Evolutionary conservation across 1,284 basidiomycete genomes (phyloP).

Genomic region (Cutaneotrichosporon sp.): DNA sequence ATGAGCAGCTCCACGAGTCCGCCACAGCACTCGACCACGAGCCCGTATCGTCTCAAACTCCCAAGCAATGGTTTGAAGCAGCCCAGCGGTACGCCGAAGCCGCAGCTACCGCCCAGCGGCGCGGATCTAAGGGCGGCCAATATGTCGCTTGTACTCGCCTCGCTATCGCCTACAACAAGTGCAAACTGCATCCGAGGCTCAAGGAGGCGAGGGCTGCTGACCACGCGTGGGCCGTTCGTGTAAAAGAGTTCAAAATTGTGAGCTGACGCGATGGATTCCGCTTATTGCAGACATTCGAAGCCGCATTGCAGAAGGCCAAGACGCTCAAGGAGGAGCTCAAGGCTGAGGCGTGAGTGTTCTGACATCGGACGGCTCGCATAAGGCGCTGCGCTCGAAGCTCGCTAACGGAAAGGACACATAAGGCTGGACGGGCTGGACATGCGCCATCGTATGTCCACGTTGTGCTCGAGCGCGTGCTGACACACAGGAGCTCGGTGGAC

Average conservation of each 20-base stretch:
- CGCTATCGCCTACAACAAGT: slow-evolving; percentile 26
- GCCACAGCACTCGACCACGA: slow-evolving; percentile 22
- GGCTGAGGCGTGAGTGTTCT: too few relatives aligned
- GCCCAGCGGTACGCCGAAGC: slow-evolving; percentile 37
- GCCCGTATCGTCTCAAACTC: slow-evolving; percentile 19
- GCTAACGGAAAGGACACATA: too few relatives aligned
- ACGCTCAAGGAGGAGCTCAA: slow-evolving; percentile 34
- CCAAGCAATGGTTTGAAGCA: slow-evolving; percentile 42
- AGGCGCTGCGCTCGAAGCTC: too few relatives aligned
- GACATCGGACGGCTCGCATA: too few relatives aligned
- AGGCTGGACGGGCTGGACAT: too few relatives aligned
- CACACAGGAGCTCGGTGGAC: slow-evolving; percentile 8
- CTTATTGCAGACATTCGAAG: slow-evolving; percentile 30
- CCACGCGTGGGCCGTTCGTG: slow-evolving; percentile 27
- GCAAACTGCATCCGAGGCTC: slow-evolving; percentile 28
- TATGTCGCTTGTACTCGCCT: slow-evolving; percentile 41
- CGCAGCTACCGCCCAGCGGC: slow-evolving; percentile 37
- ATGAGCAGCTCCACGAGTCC: neutral
- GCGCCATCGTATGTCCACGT: neutral
- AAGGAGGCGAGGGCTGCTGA: slow-evolving; percentile 28
- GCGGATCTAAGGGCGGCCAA: slow-evolving; percentile 33
- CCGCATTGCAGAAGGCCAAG: slow-evolving; percentile 38
- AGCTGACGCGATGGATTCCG: slow-evolving; percentile 10
- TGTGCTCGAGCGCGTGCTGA: neutral
- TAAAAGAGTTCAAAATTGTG: slow-evolving; percentile 41